Conservation (phyloP, 441 rosid genomes). For the Aleurites moluccanus region DNA sequence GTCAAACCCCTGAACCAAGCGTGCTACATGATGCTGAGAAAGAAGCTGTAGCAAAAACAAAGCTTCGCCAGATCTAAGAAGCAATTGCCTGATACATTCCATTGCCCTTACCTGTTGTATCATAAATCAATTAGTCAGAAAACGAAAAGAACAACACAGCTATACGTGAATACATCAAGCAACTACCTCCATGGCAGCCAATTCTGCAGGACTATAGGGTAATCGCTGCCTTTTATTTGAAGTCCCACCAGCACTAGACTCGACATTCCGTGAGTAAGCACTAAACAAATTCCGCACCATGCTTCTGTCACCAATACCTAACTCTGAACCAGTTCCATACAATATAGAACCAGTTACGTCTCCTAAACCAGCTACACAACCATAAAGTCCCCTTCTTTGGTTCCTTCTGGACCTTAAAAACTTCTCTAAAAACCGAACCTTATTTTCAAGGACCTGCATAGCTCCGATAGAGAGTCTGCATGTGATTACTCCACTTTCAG, state of each 20-base stretch:
- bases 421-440: constrained; percentile 83
- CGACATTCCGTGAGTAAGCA: constrained; percentile 50
- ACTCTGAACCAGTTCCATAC: constrained; percentile 70
- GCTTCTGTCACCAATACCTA: constrained; percentile 65
- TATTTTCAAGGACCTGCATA: constrained; percentile 81
- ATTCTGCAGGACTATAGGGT: constrained; percentile 83
- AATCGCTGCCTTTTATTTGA: constrained; percentile 78
- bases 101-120: constrained; percentile 81
- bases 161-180: constrained; percentile 15
- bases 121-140: constrained; percentile 12
- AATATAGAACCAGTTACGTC: constrained; percentile 88
- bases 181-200: constrained; percentile 93
- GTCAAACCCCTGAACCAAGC: constrained; percentile 86
- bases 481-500: constrained; percentile 57
- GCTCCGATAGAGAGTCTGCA: constrained; percentile 82
- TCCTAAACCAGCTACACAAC: constrained; percentile 90
- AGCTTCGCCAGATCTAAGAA: constrained; percentile 97
- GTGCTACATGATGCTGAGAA: constrained; percentile 80
- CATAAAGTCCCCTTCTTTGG: constrained; percentile 94
- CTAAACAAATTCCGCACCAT: constrained; percentile 79
- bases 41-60: constrained; percentile 88
- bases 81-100: constrained; percentile 96
- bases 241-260: constrained; percentile 60
- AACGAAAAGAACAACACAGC: constrained; percentile 11
- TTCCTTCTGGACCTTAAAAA: constrained; percentile 88